These are phyloP conservation scores for Fragosphaeria purpurea DNA, from an alignment of 2,329 filamentous ascomycete species.

Conservation along the genomic window DNA sequence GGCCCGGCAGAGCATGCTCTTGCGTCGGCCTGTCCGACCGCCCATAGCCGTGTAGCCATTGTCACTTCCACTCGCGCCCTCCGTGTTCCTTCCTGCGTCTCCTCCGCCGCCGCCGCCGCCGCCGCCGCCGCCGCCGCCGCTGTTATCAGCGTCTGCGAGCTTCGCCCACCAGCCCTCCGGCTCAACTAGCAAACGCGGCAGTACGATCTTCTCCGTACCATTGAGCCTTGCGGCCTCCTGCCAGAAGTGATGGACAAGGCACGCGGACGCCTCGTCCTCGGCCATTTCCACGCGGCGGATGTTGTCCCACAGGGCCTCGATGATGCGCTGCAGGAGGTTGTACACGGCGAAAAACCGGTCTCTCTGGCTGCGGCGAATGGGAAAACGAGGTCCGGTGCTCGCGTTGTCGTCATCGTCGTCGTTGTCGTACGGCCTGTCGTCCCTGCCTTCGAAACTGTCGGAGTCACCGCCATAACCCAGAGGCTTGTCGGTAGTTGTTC, in stretches of 20 bases:
- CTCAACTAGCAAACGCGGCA: neutral
- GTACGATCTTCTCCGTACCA: constrained; percentile 3
- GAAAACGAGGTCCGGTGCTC: neutral
- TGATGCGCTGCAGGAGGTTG: neutral
- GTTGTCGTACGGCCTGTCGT: neutral
- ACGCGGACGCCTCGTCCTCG: neutral
- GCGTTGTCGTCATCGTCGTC: neutral
- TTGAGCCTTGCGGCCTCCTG: constrained; percentile 7
- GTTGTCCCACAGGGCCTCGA: neutral
- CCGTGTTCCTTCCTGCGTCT: neutral
- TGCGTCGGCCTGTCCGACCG: neutral
- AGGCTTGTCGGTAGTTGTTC: no score
- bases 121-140: neutral
- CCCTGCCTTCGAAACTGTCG: no score
- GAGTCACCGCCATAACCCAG: no score
- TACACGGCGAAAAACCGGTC: neutral
- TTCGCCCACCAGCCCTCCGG: no score
- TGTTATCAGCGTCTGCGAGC: neutral
- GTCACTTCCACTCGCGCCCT: no score
- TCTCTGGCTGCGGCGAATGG: neutral
- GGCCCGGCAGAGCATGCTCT: neutral
- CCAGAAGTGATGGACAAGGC: constrained; percentile 4
- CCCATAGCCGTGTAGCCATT: no score
- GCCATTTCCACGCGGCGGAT: neutral
- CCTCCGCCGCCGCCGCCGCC: neutral